These are phyloP conservation scores for Salix exigua DNA, from an alignment of 345 rosid genomes.

Conservation along the genomic window DNA sequence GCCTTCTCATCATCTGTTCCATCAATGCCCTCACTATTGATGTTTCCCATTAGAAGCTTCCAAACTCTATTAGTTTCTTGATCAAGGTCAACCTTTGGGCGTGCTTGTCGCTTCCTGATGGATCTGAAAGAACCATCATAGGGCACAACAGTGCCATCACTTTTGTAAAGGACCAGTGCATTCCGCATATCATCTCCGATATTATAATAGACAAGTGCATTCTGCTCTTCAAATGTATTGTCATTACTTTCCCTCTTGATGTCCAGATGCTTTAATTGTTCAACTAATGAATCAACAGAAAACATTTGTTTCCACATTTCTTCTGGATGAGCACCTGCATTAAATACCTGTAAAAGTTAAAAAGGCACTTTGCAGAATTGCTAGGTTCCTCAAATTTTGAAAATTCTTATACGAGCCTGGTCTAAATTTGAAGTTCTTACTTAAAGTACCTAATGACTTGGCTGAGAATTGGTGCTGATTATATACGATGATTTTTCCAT, in stretches of 20 bases:
- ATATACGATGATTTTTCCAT: conserved; percentile 29
- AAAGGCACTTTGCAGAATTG: conserved; percentile 2
- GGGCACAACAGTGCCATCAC: conserved; percentile 20
- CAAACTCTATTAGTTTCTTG: conserved; percentile 30
- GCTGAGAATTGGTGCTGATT: conserved; percentile 26
- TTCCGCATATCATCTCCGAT: conserved; percentile 1
- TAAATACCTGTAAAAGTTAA: conserved; percentile 10
- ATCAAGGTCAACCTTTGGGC: conserved; percentile 30
- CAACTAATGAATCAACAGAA: conserved; percentile 7
- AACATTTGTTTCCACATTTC: neutral
- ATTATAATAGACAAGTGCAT: conserved; percentile 53
- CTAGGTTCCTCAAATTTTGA: neutral
- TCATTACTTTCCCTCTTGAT: conserved; percentile 8
- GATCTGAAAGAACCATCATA: conserved; percentile 8
- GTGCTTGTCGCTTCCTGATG: conserved; percentile 9
- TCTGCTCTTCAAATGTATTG: conserved; percentile 25
- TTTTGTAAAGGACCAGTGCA: conserved; percentile 16
- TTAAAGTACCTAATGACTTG: conserved; percentile 40
- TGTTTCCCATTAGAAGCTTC: conserved; percentile 23
- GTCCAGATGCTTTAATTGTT: conserved; percentile 16
- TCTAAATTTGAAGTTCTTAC: neutral
- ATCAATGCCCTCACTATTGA: conserved; percentile 31
- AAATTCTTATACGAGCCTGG: neutral
- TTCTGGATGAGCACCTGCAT: conserved; percentile 21
- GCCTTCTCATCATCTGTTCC: conserved; percentile 28